Base-by-base conservation (phyloP, 106 monocot species). In the Narthecium ossifragum region DNA sequence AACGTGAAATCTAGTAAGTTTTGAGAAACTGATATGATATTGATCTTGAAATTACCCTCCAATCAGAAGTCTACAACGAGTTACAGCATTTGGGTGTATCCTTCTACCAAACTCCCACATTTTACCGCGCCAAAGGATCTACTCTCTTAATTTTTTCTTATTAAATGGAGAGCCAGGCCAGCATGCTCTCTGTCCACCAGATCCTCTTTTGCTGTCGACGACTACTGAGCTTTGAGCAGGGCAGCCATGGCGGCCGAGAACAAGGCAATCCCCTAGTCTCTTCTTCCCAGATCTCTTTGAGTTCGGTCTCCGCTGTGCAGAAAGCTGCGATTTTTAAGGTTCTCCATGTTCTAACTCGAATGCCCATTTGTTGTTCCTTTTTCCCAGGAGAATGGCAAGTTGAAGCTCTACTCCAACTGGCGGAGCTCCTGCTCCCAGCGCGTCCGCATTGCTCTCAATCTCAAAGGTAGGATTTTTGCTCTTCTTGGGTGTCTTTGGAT, bases 331-430 rank as follows among this genome's bases (percentile, higher is more conserved):
- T 9, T 15, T 39, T 39, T n/a, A n/a, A n/a, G 39, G 15, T 39
- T 39, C 3, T 39, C 39, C 1, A 11, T 15, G 12, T 3, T 9
- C 15, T 39, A 11, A 9, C 9, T 39, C 39, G 1, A 39, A 11
- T 39, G 9, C 15, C 15, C 39, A 39, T 9, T 9, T 11, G 1
- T 11, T 39, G n/a, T n/a, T n/a, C n/a, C n/a, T 3, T 9, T 15
- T 39, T 9, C 1, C 9, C 39, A 9, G 39, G 39, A 9, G 3
- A 9, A 1, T 1, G 37, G 45, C 51, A 73, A 73, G 62, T 52
- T 73, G 55, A 53, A 62, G 55, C 73, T 78, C 23, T 78, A 78
- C 71, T 73, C 73, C 23, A 73, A 73, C 63, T 73, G 78, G 78
- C 46, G 58, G 33, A 78, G 78, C 57, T 73, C 78, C 7, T 73